These are phyloP conservation scores for Wickerhamomyces alni DNA, from an alignment of 805 yeast genomes.

Conservation along the genomic window DNA sequence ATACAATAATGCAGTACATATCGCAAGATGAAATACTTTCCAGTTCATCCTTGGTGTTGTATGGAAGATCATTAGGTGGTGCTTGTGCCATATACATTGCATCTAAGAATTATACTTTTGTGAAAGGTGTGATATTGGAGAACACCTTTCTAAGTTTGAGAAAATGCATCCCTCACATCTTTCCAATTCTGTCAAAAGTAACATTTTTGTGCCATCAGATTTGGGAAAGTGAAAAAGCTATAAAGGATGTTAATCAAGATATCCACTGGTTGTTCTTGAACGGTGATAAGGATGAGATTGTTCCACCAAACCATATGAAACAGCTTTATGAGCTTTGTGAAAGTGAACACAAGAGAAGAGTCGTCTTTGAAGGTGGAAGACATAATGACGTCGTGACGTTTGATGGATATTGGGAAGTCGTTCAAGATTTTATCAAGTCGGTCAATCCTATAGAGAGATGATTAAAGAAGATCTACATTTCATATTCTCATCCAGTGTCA, in stretches of 20 bases:
- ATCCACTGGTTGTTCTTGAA: slow-evolving; percentile 68
- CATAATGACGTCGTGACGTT: slow-evolving; percentile 84
- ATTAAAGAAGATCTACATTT: not conserved
- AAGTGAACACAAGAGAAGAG: slow-evolving; percentile 43
- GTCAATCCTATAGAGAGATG: slow-evolving; percentile 8
- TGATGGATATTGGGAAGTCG: slow-evolving; percentile 70
- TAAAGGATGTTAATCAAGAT: slow-evolving; percentile 41
- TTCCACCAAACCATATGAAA: slow-evolving; percentile 82
- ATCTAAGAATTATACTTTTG: slow-evolving; percentile 40
- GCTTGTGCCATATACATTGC: slow-evolving; percentile 88
- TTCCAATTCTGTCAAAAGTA: slow-evolving; percentile 58
- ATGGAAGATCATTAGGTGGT: slow-evolving; percentile 92
- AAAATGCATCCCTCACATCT: slow-evolving; percentile 65
- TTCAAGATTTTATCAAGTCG: slow-evolving; percentile 47
- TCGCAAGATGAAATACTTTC: slow-evolving; percentile 44
- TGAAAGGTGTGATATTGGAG: slow-evolving; percentile 70
- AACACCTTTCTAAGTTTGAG: slow-evolving; percentile 79
- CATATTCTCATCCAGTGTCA: not conserved
- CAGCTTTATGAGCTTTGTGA: slow-evolving; percentile 47
- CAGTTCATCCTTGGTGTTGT: slow-evolving; percentile 52
- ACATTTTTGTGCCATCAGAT: slow-evolving; percentile 63
- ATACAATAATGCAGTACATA: slow-evolving; percentile 59
- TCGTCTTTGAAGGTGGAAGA: slow-evolving; percentile 50
- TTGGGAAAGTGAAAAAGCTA: slow-evolving; percentile 74
- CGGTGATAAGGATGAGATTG: slow-evolving; percentile 80